A percentile compares a stretch with the other conserved stretches of the same genome.
Conservation (phyloP, 2,329 filamentous ascomycete species). For the Aspergillus thermomutatus region DNA sequence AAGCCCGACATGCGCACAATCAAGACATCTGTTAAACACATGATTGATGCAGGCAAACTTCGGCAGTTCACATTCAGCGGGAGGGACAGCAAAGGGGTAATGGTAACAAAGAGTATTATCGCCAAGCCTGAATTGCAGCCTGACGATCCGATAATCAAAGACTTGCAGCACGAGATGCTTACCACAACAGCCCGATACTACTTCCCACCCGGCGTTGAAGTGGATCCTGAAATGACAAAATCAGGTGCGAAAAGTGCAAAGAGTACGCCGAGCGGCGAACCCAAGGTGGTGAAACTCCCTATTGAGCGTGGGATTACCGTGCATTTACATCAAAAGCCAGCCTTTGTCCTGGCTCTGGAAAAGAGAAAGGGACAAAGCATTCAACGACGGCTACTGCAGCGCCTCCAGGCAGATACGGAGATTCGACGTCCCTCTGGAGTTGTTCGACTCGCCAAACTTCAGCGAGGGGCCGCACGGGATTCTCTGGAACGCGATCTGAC, state of each 20-base stretch:
- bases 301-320: conserved; percentile 34
- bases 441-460: conserved; percentile 30
- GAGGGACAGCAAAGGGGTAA: conserved; percentile 44
- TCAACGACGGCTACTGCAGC: conserved; percentile 23
- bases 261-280: conserved; percentile 6
- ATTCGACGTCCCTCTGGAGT: conserved; percentile 11
- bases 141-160: conserved; percentile 44
- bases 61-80: conserved; percentile 53
- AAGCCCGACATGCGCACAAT: conserved; percentile 54
- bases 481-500: conserved; percentile 18
- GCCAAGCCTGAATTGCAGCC: conserved; percentile 45
- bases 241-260: conserved; percentile 13
- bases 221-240: conserved; percentile 35
- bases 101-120: conserved; percentile 51
- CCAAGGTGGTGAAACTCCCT: conserved; percentile 20
- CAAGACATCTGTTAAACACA: conserved; percentile 46
- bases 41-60: conserved; percentile 51
- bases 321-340: conserved; percentile 36
- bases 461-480: conserved; percentile 15
- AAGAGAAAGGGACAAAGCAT: conserved; percentile 23
- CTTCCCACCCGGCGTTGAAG: conserved; percentile 42
- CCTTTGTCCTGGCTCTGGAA: conserved; percentile 26
- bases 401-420: conserved; percentile 12
- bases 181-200: conserved; percentile 42
- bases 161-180: conserved; percentile 51